phyloP scores from a whole-genome alignment of 768 basidiomycete genomes.

The Favolaschia claudopus region DNA sequence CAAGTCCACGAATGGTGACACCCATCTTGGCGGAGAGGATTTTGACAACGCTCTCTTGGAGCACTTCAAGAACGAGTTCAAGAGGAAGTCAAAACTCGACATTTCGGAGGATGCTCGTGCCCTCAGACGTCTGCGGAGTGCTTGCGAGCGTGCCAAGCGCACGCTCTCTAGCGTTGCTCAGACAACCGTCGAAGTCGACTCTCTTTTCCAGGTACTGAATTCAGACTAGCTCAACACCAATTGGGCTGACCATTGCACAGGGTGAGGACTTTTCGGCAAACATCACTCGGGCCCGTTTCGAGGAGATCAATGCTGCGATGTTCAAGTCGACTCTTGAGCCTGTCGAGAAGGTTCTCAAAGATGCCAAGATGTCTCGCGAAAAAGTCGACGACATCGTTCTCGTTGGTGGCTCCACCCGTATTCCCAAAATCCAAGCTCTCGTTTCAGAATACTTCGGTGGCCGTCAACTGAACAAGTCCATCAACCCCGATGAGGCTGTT shows the following conservation, averaged over 20 bases:
- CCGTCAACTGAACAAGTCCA: conserved; percentile 98
- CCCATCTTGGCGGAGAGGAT: conserved; percentile 99
- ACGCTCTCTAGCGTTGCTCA: conserved; percentile 98
- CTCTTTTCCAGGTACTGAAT: conserved; percentile 82
- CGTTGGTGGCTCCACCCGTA: conserved; percentile 99
- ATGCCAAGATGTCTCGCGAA: conserved; percentile 96
- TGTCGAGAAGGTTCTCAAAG: conserved; percentile 98
- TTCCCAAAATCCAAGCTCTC: conserved; percentile 97
- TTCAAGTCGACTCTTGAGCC: conserved; percentile 99
- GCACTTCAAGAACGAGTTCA: conserved; percentile 99
- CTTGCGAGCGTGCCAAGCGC: conserved; percentile 99
- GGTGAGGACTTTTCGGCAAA: conserved; percentile 98
- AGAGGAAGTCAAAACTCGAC: conserved; percentile 95
- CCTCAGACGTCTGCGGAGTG: conserved; percentile 92
- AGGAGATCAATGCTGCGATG: conserved; percentile 94
- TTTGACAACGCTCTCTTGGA: conserved; percentile 98
- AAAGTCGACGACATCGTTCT: conserved; percentile 99
- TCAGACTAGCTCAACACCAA: neutral
- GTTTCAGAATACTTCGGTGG: conserved; percentile 99
- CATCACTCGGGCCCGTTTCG: conserved; percentile 99
- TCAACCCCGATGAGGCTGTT: conserved; percentile 99
- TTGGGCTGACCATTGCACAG: conserved; percentile 43
- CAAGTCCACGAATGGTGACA: conserved; percentile 99
- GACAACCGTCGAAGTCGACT: conserved; percentile 99
- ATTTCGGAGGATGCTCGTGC: conserved; percentile 98